A percentile compares a stretch with the other conserved stretches of the same genome.
Conservation (phyloP, 106 monocot species). For the Apostasia shenzhenica region DNA sequence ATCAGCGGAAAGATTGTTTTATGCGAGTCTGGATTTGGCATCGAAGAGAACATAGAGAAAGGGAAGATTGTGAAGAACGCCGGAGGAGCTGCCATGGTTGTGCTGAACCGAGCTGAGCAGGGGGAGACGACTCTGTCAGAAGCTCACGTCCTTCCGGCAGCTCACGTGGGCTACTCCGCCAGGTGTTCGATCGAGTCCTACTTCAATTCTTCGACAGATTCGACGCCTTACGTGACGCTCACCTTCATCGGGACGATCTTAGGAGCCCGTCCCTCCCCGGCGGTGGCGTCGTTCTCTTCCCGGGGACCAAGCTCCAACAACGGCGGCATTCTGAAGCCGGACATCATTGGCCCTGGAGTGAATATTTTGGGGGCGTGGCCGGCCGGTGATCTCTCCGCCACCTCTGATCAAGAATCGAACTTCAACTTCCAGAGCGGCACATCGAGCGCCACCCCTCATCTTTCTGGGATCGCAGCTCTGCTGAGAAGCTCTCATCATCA, state of each 20-base stretch:
- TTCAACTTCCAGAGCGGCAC: conserved; percentile 36
- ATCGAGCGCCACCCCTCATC: conserved; percentile 32
- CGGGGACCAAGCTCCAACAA: conserved; percentile 30
- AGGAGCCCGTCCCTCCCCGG: conserved; percentile 5
- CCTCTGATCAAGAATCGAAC: not conserved
- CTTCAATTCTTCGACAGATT: not conserved
- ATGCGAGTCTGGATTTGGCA: not conserved
- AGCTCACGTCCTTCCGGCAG: conserved; percentile 20
- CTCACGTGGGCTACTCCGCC: conserved; percentile 12
- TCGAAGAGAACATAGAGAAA: not conserved
- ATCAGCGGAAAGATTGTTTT: conserved; percentile 26
- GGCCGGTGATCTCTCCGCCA: not conserved
- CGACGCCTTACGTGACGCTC: conserved; percentile 9
- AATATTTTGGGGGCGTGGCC: conserved; percentile 38
- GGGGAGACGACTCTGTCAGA: conserved; percentile 8
- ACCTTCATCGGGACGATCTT: conserved; percentile 9
- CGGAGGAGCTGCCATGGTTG: conserved; percentile 36
- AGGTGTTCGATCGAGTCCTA: not conserved
- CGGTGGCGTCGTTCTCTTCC: conserved; percentile 29
- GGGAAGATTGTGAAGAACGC: conserved; percentile 22
- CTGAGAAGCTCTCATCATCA: conserved; percentile 10
- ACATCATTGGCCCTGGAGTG: conserved; percentile 37
- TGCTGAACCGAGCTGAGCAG: not conserved
- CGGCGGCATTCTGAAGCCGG: conserved; percentile 38
- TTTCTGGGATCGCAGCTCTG: conserved; percentile 49